Evolutionary conservation across 75 land plant genomes (phyloP).

Genomic region (Pinus tabuliformis): DNA sequence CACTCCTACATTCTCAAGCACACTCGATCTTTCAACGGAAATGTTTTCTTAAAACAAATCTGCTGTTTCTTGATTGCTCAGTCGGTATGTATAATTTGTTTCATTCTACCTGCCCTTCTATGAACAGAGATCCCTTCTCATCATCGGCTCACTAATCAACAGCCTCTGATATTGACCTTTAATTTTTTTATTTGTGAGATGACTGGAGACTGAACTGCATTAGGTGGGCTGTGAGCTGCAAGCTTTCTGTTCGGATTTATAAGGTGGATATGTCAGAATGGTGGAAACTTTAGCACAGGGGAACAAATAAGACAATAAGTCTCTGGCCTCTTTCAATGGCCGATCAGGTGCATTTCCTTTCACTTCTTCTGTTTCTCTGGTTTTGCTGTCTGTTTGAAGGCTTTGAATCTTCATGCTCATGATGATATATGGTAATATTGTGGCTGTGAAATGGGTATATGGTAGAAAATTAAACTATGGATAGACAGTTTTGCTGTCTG

Average conservation of each 20-base stretch:
- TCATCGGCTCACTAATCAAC: background rate
- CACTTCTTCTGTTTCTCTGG: background rate
- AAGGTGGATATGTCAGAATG: background rate
- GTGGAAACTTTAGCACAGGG: background rate
- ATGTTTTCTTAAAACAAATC: background rate
- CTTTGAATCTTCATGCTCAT: no score
- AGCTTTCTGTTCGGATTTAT: background rate
- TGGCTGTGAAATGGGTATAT: no score
- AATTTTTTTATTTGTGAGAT: no score
- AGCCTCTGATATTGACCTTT: background rate
- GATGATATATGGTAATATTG: no score
- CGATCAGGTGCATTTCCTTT: background rate
- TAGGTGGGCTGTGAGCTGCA: background rate
- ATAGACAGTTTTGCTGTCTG: no score
- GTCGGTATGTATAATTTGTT: background rate
- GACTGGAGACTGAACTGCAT: no score
- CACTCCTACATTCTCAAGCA: background rate
- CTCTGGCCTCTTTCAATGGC: constrained; percentile 3
- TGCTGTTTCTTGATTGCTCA: background rate
- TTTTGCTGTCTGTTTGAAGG: background rate
- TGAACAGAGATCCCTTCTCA: background rate
- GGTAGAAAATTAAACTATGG: no score
- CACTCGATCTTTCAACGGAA: background rate
- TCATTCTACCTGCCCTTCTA: background rate
- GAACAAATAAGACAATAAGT: background rate